Evolutionary conservation across 2,329 filamentous ascomycete genomes (phyloP), one percentile per base, ranked within the genome.

Genomic region (Aspergillus luchuensis): DNA sequence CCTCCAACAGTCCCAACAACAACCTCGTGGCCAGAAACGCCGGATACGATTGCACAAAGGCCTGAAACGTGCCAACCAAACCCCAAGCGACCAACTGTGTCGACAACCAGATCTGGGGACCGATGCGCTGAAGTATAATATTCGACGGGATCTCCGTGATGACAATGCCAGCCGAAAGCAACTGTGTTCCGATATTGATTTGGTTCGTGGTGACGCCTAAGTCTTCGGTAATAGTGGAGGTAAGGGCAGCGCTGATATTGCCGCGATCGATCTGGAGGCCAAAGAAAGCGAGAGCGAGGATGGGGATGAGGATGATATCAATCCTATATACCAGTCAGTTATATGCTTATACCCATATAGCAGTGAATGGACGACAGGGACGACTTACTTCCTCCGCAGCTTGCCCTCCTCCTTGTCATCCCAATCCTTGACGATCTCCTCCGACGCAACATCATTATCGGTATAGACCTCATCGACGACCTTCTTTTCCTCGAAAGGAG

Each of bases 21-120:
- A 86, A 77, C 0, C 84, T 77, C 0, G 82, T 82, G 0, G 75
- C 77, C 36, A 85, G 71, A 64, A 80, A 86, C 3, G 77, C 77
- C 1, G 75, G 77, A 43, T 83, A 82, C 39, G 74, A 78, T 38
- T 75, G 74, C 56, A 83, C 76, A 66, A 84, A 86, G 4, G 81
- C 78, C 66, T 86, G 84, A 63, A 85, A 84, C 0, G 81, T 84
- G 15, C 78, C 81, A 41, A 86, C 82, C 11, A 80, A 73, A 2
- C 84, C 83, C 76, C 78, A 86, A 28, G 83, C 75, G 63, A 85
- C 81, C 19, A 86, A 70, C 66, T 86, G 83, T 0, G 79, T 75
- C 0, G 83, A 82, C 1, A 86, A 72, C 83, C 84, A 86, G 45
- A 78, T 78, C 19, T 80, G 80, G 0, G 84, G 82, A 4, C 81